Evolutionary conservation across 1,284 basidiomycete genomes (phyloP), one percentile per base, ranked within the genome.

Genomic region (Neolentinus lepideus): DNA sequence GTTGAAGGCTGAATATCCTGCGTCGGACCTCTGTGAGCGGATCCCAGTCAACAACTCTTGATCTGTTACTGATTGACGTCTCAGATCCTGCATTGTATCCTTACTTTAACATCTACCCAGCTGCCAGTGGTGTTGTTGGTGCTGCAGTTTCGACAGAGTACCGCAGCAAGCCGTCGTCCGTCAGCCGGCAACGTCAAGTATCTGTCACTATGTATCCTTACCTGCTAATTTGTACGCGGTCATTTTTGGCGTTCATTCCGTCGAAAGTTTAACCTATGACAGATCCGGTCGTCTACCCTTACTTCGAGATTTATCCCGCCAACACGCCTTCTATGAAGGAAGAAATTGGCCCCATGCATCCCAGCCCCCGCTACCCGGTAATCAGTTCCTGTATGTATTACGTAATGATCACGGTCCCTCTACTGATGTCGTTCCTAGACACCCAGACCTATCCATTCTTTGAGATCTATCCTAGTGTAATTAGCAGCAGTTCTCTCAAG

Each of bases 261-360:
- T 31, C 24, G 24, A 35, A 19, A 27, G 14, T 26, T 16, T n/a
- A 26, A 51, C 19, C 14, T n/a, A 10, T 50, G 10, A 2, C 50
- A 67, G 65, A 66, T 54, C 63, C 60, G 14, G 54, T 62, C 10
- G 61, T 61, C n/a, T 80, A 79, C 60, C 75, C 77, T 29, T 51
- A 69, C 62, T 67, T 77, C 29, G 66, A 73, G 27, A 61, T 76
- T 16, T 80, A 80, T 52, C 76, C 78, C 22, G 52, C 65, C 1
- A 54, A 43, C 50, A 2, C 54, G 3, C 14, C 10, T 33, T 6
- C 47, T 22, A 22, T 26, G 24, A 26, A 50, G 38, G 38, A 4
- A 43, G 38, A 16, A 9, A 6, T 43, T 9, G 38, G 22, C 10
- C 47, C 47, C 12, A 25, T 21, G 9, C 47, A 26, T 8, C 38